phyloP scores from a whole-genome alignment of 306 rosid species.

The Sindora glabra region DNA sequence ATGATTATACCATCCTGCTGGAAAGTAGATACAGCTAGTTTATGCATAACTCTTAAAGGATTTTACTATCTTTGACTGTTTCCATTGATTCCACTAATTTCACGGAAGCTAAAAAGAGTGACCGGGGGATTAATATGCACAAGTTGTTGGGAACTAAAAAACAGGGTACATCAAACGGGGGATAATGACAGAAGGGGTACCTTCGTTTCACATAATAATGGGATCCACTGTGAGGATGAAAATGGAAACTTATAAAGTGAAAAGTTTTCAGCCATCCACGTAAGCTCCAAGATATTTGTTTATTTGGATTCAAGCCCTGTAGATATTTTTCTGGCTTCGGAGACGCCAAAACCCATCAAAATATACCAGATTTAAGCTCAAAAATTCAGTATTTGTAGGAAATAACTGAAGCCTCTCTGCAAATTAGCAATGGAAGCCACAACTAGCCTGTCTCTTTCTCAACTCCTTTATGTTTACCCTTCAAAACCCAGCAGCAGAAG shows the following conservation, averaged over 20 bases:
- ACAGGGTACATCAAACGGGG: too few relatives aligned
- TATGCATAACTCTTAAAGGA: too few relatives aligned
- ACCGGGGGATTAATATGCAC: too few relatives aligned
- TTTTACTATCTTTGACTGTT: too few relatives aligned
- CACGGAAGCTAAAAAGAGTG: too few relatives aligned
- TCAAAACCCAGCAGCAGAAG: slow-evolving; percentile 22
- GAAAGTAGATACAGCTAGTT: too few relatives aligned
- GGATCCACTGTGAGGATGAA: slow-evolving; percentile 21
- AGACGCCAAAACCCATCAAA: slow-evolving; percentile 5
- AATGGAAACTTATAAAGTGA: neutral
- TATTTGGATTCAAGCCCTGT: neutral
- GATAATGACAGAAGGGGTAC: neutral
- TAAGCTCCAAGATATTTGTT: slow-evolving; percentile 34
- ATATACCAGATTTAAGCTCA: neutral
- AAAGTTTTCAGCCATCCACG: neutral
- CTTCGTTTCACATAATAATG: neutral
- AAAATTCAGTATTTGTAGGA: too few relatives aligned
- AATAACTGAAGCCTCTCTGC: slow-evolving; percentile 3
- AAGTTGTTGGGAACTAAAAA: too few relatives aligned
- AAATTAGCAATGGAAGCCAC: slow-evolving; percentile 54
- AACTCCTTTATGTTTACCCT: slow-evolving; percentile 47
- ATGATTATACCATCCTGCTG: too few relatives aligned
- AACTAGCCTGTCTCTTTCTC: slow-evolving; percentile 39
- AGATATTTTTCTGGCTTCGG: slow-evolving; percentile 28
- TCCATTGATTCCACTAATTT: too few relatives aligned